Conservation (phyloP, 495 filamentous ascomycete species). For the Trypethelium eluteriae region DNA sequence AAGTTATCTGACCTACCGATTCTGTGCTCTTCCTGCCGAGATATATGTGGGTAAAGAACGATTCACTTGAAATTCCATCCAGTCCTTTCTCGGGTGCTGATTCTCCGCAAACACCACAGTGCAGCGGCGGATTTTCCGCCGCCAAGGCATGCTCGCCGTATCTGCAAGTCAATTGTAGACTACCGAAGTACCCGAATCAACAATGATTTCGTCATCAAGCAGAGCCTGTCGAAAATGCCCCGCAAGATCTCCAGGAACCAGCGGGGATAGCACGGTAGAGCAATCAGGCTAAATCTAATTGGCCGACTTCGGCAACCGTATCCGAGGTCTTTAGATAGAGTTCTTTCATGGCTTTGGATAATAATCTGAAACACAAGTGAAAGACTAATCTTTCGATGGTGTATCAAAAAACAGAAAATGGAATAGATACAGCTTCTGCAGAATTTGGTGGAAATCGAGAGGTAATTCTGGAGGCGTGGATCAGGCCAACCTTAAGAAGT, state of each 20-base stretch:
- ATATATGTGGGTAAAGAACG: too few relatives aligned
- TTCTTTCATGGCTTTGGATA: neutral
- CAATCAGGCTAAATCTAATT: constrained; percentile 4
- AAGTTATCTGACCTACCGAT: neutral
- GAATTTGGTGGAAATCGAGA: too few relatives aligned
- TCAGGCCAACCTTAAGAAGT: too few relatives aligned
- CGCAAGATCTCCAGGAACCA: constrained; percentile 10
- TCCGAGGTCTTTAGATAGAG: neutral
- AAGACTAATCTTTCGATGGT: too few relatives aligned
- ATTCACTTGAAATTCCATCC: too few relatives aligned
- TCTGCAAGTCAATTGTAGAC: neutral
- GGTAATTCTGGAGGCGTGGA: too few relatives aligned
- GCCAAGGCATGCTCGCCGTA: neutral
- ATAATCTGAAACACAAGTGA: too few relatives aligned
- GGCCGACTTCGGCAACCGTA: neutral
- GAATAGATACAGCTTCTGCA: too few relatives aligned
- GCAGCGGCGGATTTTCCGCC: neutral
- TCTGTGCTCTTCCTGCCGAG: neutral
- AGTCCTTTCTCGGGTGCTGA: neutral
- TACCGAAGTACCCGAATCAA: neutral
- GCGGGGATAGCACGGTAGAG: neutral
- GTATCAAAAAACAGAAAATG: too few relatives aligned
- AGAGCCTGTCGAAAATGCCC: neutral
- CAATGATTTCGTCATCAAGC: neutral
- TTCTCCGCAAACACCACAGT: neutral